phyloP scores from a whole-genome alignment of 306 rosid species.

The Vigna reflexopilosa region DNA sequence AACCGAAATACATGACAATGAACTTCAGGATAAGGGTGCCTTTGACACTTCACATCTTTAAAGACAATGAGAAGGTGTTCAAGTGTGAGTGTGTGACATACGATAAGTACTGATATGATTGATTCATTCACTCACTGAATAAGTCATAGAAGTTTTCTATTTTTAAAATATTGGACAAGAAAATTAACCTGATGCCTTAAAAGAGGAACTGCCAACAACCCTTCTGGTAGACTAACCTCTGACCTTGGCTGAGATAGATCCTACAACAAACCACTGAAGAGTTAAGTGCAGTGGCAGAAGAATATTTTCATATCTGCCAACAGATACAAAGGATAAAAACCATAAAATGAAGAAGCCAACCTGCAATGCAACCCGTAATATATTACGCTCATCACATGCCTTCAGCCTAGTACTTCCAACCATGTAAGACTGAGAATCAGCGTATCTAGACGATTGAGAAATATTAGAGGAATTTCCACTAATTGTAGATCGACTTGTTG shows the following conservation, averaged over 20 bases:
- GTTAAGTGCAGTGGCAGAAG: slow-evolving; percentile 24
- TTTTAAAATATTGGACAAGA: slow-evolving; percentile 22
- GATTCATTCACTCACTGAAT: slow-evolving; percentile 17
- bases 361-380: slow-evolving; percentile 80
- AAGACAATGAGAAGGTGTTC: slow-evolving; percentile 10
- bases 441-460: slow-evolving; percentile 50
- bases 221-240: slow-evolving; percentile 71
- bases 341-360: slow-evolving; percentile 54
- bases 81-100: not conserved
- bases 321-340: slow-evolving; percentile 20
- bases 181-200: slow-evolving; percentile 73
- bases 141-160: slow-evolving; percentile 7
- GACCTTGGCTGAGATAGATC: slow-evolving; percentile 77
- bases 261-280: slow-evolving; percentile 53
- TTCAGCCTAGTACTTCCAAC: slow-evolving; percentile 62
- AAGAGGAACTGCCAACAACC: slow-evolving; percentile 69
- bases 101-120: slow-evolving; percentile 8
- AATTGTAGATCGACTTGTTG: slow-evolving; percentile 47
- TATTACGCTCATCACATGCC: slow-evolving; percentile 67
- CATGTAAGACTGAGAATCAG: slow-evolving; percentile 52
- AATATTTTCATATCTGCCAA: slow-evolving; percentile 21
- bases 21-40: slow-evolving; percentile 4
- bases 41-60: slow-evolving; percentile 7
- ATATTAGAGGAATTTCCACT: slow-evolving; percentile 48
- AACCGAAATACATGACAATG: slow-evolving; percentile 10